These are phyloP conservation scores for Cercospora janseana DNA, from an alignment of 2,329 filamentous ascomycete species.

Conservation along the genomic window DNA sequence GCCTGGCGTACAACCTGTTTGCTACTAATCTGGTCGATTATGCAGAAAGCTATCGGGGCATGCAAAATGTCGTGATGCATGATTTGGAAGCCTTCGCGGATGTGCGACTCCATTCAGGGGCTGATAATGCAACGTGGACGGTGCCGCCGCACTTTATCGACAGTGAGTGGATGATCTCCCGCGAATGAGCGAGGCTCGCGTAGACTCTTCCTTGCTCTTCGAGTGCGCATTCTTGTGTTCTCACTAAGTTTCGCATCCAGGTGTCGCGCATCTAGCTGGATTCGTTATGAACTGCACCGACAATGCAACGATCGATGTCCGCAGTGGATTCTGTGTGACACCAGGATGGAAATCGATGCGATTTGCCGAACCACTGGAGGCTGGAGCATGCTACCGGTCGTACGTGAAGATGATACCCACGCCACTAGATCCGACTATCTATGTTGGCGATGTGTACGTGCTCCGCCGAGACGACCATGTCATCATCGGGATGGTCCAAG, in stretches of 20 bases:
- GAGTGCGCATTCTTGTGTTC: too few relatives aligned
- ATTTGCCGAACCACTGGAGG: slow-evolving; percentile 30
- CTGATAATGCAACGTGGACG: neutral
- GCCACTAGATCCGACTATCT: slow-evolving; percentile 17
- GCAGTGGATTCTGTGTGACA: slow-evolving; percentile 41
- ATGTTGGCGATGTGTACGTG: slow-evolving; percentile 28
- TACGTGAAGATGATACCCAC: slow-evolving; percentile 32
- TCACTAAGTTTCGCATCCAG: too few relatives aligned
- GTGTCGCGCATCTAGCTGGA: slow-evolving; percentile 28
- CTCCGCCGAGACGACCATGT: slow-evolving; percentile 22
- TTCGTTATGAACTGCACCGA: slow-evolving; percentile 31
- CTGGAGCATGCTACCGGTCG: slow-evolving; percentile 35
- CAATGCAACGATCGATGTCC: slow-evolving; percentile 30
- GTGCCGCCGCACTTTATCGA: neutral
- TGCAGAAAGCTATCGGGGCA: neutral
- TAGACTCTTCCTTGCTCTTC: too few relatives aligned
- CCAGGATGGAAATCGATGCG: slow-evolving; percentile 36
- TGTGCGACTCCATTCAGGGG: neutral
- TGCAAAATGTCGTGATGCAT: neutral
- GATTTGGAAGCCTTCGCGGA: neutral
- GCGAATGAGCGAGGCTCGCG: too few relatives aligned
- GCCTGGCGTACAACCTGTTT: neutral
- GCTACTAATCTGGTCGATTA: neutral
- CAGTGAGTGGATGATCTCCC: too few relatives aligned
- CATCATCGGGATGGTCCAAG: slow-evolving; percentile 23